Base-by-base conservation (phyloP, 805 yeast genomes). In the Wickerhamomyces pijperi region DNA sequence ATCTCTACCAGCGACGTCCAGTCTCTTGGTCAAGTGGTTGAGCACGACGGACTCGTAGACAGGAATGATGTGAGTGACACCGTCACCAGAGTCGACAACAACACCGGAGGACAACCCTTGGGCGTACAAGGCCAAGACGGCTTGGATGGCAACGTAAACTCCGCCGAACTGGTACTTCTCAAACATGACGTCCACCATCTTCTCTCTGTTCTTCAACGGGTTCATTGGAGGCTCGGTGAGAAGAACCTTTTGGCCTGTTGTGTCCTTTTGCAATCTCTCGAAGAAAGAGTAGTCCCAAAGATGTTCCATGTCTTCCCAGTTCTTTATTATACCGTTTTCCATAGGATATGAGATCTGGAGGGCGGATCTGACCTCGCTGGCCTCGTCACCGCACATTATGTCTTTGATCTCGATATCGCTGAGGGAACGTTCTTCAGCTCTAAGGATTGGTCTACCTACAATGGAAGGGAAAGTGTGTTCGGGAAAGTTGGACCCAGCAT, bases 221-320 rank as follows among this genome's bases (percentile, higher is more conserved):
- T 92, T 92, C 92, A 92, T 82, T 45, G 98, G 98, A 16, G 98
- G 97, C 66, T 92, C 98, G 1, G 98, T 92, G 45, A 92, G 67
- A 49, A 92, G 68, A 35, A 92, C 76, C 60, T 90, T 90, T 50
- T 76, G 73, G 36, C 88, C 94, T 6, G 86, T 72, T 6, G 84
- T 70, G 56, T 83, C 81, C 40, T 83, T 67, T 56, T 85, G 73
- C 85, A 92, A 80, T 55, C 83, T 76, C 51, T 90, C 94, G 64
- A 82, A 83, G 60, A 92, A 90, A 17, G 97, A 90, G 60, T 90
- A 92, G 63, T 92, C 95, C 98, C 98, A 92, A 44, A 92, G 69
- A 53, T 88, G 88, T 54, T 86, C 95, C 97, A 92, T 92, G 59
- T 92, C 98, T 52, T 88, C 95, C 98, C 98, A 92, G 61, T 88